Percentiles rank a stretch among this genome's conserved stretches.
Evolutionary conservation across 192 early-diverging fungal species (phyloP).

Genomic region (Spizellomyces sp.): DNA sequence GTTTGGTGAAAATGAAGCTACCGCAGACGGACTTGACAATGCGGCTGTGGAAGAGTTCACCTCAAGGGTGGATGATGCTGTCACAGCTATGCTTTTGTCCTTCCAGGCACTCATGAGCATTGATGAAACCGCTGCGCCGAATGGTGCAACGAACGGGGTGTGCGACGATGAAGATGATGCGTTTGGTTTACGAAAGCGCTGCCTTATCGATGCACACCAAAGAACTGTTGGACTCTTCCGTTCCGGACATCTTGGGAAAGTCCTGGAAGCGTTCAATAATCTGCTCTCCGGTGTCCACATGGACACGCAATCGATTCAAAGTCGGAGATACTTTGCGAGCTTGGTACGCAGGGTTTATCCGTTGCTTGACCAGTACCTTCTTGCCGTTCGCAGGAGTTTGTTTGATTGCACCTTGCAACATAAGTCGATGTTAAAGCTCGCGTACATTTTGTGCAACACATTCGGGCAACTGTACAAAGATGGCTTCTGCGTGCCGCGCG

Average conservation of each 20-base stretch:
- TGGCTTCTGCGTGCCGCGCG: slow-evolving; percentile 84
- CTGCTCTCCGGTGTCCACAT: too few relatives aligned
- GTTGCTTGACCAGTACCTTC: slow-evolving; percentile 61
- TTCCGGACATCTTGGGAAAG: too few relatives aligned
- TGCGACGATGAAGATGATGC: slow-evolving; percentile 44
- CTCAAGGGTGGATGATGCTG: slow-evolving; percentile 24
- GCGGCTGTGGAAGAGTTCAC: slow-evolving; percentile 3
- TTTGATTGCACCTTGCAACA: slow-evolving; percentile 53
- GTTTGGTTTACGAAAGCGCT: slow-evolving; percentile 38
- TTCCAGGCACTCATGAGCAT: slow-evolving; percentile 42
- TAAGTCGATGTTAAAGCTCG: slow-evolving; percentile 70
- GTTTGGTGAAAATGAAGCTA: too few relatives aligned
- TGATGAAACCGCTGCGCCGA: slow-evolving; percentile 2
- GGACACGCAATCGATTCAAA: too few relatives aligned
- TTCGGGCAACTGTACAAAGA: slow-evolving; percentile 74
- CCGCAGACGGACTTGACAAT: neutral
- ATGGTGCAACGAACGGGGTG: slow-evolving; percentile 19
- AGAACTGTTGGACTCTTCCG: too few relatives aligned
- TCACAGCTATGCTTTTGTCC: slow-evolving; percentile 48
- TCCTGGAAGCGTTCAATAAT: too few relatives aligned
- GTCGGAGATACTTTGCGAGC: neutral
- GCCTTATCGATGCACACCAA: slow-evolving; percentile 20
- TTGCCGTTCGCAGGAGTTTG: neutral
- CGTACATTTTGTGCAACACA: slow-evolving; percentile 69
- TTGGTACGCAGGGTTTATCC: slow-evolving; percentile 35